Conservation (phyloP, 768 basidiomycete genomes). For the Rhizopogon vesiculosus region DNA sequence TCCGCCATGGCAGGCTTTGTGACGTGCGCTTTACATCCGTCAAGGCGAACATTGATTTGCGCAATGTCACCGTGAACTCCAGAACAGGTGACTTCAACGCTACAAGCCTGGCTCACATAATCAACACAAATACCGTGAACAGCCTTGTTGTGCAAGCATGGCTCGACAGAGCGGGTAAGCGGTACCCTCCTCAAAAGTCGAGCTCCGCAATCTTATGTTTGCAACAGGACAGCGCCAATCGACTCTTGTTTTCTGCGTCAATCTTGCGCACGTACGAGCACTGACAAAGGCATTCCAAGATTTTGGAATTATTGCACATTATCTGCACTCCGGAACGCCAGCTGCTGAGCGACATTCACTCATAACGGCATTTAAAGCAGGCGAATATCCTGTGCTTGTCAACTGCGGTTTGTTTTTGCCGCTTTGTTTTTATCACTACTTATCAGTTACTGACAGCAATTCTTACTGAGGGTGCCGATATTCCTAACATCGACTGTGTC, state of each 20-base stretch:
- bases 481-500: slow-evolving; percentile 92
- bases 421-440: neutral
- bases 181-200: slow-evolving; percentile 3
- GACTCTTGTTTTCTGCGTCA: slow-evolving; percentile 90
- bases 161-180: slow-evolving; percentile 78
- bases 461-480: slow-evolving; percentile 91
- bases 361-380: slow-evolving; percentile 61
- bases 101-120: slow-evolving; percentile 69
- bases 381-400: slow-evolving; percentile 78
- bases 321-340: slow-evolving; percentile 68
- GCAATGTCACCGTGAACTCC: slow-evolving; percentile 59
- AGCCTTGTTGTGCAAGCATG: slow-evolving; percentile 76
- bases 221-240: slow-evolving; percentile 62
- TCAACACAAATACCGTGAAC: slow-evolving; percentile 80
- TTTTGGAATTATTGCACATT: slow-evolving; percentile 82
- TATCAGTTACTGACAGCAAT: slow-evolving; percentile 44
- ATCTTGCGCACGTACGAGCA: slow-evolving; percentile 71
- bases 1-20: slow-evolving; percentile 56
- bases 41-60: slow-evolving; percentile 66
- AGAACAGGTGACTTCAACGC: slow-evolving; percentile 79
- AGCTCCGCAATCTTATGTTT: neutral
- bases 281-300: slow-evolving; percentile 70
- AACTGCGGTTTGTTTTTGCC: slow-evolving; percentile 65
- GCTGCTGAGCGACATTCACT: slow-evolving; percentile 56
- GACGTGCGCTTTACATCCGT: slow-evolving; percentile 84